A percentile compares a stretch with the other conserved stretches of the same genome.
Evolutionary conservation across 345 rosid genomes (phyloP).

Genomic region (Populus euphratica): DNA sequence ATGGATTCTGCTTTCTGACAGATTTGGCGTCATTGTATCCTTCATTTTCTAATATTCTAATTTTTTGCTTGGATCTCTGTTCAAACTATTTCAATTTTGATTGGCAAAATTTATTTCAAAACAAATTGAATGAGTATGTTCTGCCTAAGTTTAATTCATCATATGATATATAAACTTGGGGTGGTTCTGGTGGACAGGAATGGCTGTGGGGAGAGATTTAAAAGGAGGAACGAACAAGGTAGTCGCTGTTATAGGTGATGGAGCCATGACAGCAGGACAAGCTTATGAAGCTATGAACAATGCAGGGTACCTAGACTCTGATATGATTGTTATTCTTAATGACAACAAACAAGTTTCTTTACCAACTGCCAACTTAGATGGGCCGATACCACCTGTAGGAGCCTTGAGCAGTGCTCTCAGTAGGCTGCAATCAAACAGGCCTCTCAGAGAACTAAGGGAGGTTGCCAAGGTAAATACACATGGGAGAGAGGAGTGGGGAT

Average conservation of each 20-base stretch:
- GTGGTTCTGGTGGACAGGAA: slow-evolving; percentile 47
- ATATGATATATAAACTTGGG: background rate
- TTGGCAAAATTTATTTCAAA: background rate
- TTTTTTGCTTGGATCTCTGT: background rate
- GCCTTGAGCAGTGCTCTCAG: slow-evolving; percentile 98
- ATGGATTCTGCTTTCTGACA: background rate
- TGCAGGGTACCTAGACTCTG: slow-evolving; percentile 91
- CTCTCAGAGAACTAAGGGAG: slow-evolving; percentile 92
- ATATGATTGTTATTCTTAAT: slow-evolving; percentile 93
- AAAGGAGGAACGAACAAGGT: slow-evolving; percentile 72
- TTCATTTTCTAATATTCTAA: background rate
- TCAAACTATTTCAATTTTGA: background rate
- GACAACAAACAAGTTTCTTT: slow-evolving; percentile 97
- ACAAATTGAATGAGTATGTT: background rate
- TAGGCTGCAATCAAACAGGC: slow-evolving; percentile 84
- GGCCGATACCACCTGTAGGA: slow-evolving; percentile 94
- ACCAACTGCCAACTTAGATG: slow-evolving; percentile 91
- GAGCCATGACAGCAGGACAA: slow-evolving; percentile 99
- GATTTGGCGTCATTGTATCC: background rate
- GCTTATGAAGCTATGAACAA: slow-evolving; percentile 99
- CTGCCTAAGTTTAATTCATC: background rate
- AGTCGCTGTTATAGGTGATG: slow-evolving; percentile 87
- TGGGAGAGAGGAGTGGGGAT: background rate
- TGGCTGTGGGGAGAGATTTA: slow-evolving; percentile 95
- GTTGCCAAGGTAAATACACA: slow-evolving; percentile 75